phyloP scores from a whole-genome alignment of 2,329 filamentous ascomycete genomes.

The Fusarium pseudoanthophilum region DNA sequence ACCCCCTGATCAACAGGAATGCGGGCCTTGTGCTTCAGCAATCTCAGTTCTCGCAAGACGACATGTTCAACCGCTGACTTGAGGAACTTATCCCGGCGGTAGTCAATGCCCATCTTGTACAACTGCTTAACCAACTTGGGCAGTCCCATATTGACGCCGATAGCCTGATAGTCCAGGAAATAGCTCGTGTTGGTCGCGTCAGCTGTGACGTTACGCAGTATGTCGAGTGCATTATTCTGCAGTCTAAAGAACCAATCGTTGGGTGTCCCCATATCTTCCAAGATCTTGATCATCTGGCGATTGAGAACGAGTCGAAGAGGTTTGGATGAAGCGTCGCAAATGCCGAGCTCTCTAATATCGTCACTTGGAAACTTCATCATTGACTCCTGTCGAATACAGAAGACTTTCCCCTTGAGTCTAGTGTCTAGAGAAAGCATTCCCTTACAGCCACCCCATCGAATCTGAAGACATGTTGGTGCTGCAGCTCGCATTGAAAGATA shows the following conservation, averaged over 20 bases:
- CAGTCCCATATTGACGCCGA: constrained; percentile 70
- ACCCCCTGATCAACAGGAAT: constrained; percentile 77
- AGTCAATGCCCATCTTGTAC: constrained; percentile 68
- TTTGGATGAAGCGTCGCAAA: constrained; percentile 75
- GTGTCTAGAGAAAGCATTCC: constrained; percentile 80
- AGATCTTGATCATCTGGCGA: constrained; percentile 83
- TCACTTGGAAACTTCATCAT: constrained; percentile 82
- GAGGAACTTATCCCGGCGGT: constrained; percentile 75
- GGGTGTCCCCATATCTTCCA: constrained; percentile 78
- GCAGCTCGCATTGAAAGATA: constrained; percentile 59
- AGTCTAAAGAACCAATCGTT: constrained; percentile 69
- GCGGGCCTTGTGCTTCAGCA: constrained; percentile 81
- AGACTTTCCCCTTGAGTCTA: constrained; percentile 63
- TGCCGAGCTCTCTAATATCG: constrained; percentile 69
- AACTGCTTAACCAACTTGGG: constrained; percentile 71
- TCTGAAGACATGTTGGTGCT: constrained; percentile 76
- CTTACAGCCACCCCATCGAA: constrained; percentile 79
- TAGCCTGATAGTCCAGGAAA: constrained; percentile 71
- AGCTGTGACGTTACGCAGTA: constrained; percentile 68
- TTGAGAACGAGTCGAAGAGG: constrained; percentile 79
- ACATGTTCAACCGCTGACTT: constrained; percentile 76
- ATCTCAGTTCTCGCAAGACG: constrained; percentile 75
- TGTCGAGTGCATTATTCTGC: constrained; percentile 70
- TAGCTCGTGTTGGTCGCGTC: constrained; percentile 69
- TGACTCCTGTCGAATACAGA: constrained; percentile 72